Conservation (phyloP, 23 red algal species). For the Porphyridium purpureum region DNA sequence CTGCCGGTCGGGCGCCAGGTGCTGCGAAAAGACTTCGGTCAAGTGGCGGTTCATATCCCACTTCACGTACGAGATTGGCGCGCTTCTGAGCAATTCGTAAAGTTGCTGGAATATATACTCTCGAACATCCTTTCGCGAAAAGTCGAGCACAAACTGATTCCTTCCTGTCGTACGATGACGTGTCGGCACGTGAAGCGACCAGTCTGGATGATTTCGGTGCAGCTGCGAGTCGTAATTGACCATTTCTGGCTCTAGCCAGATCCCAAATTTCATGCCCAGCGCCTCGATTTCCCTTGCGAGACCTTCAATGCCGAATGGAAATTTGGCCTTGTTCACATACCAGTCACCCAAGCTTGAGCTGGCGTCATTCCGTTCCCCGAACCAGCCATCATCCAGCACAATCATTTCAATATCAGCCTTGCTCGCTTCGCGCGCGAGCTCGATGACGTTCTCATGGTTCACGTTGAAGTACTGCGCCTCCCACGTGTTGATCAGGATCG, state of each 20-base stretch:
- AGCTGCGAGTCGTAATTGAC: conserved; percentile 78
- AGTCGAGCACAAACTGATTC: conserved; percentile 91
- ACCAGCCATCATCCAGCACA: conserved; percentile 96
- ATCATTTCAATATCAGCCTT: conserved; percentile 71
- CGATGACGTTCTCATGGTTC: conserved; percentile 71
- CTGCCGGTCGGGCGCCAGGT: conserved; percentile 50
- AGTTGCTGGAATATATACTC: conserved; percentile 66
- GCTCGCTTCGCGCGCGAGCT: conserved; percentile 43
- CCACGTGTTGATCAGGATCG: conserved; percentile 91
- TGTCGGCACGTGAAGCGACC: conserved; percentile 72
- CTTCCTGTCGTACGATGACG: conserved; percentile 66
- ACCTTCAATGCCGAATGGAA: conserved; percentile 56
- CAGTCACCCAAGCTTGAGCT: conserved; percentile 75
- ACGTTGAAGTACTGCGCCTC: conserved; percentile 90
- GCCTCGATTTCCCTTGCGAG: conserved; percentile 45
- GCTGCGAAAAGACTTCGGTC: conserved; percentile 87
- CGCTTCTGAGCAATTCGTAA: conserved; percentile 18
- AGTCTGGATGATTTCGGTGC: conserved; percentile 65
- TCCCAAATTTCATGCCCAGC: conserved; percentile 72
- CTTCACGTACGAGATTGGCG: conserved; percentile 72
- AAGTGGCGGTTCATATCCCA: conserved; percentile 97
- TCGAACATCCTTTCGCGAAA: conserved; percentile 63
- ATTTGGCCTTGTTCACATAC: conserved; percentile 73
- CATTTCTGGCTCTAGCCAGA: conserved; percentile 98
- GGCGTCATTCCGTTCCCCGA: conserved; percentile 74